These are phyloP conservation scores for Kluyveromyces nonfermentans DNA, from an alignment of 805 yeast species.

Conservation along the genomic window DNA sequence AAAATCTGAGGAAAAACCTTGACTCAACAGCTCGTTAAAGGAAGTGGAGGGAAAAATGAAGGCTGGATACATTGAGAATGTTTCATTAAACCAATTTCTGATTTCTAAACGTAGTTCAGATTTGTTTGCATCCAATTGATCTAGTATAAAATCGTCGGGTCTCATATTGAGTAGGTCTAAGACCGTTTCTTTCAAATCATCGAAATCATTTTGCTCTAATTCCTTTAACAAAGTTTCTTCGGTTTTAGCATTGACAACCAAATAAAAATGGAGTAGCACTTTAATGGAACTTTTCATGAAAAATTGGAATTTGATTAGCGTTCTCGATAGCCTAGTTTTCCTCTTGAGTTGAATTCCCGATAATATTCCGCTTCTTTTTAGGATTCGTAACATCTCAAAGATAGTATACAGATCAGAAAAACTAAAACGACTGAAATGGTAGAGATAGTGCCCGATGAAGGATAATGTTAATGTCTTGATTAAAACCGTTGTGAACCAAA, in stretches of 20 bases:
- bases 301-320: not conserved
- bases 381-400: not conserved
- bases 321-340: not conserved
- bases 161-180: not conserved
- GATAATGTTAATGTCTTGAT: constrained; percentile 2
- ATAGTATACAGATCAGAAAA: constrained; percentile 4
- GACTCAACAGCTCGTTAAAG: not conserved
- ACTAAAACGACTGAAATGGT: constrained; percentile 1
- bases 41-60: not conserved
- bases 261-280: not conserved
- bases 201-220: not conserved
- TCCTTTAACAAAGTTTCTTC: not conserved
- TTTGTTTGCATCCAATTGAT: not conserved
- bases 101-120: constrained; percentile 1
- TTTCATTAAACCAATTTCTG: not conserved
- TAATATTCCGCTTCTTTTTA: not conserved
- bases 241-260: not conserved
- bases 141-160: not conserved
- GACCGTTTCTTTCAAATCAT: not conserved
- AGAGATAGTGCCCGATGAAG: constrained; percentile 5
- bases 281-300: not conserved
- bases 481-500: constrained; percentile 4
- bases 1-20: not conserved
- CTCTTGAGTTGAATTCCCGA: not conserved
- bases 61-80: not conserved